Evolutionary conservation across 129 eudicot genomes (phyloP).

Genomic region (Lactuca saligna): DNA sequence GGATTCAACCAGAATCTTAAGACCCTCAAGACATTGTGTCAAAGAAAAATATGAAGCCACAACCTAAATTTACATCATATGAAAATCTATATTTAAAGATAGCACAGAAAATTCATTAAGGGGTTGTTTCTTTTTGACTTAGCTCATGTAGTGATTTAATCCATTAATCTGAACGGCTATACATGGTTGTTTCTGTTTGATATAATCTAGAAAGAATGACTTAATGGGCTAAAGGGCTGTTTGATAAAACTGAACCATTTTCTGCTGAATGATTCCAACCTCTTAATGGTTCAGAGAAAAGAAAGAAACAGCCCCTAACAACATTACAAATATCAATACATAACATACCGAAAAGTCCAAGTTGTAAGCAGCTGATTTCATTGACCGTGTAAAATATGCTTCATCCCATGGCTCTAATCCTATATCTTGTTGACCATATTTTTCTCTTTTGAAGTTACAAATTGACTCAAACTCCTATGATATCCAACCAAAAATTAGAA

Average conservation of each 20-base stretch:
- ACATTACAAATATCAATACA: constrained; percentile 3
- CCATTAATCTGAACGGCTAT: too few relatives aligned
- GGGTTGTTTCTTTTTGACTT: background rate
- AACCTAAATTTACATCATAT: constrained; percentile 43
- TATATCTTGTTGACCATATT: constrained; percentile 38
- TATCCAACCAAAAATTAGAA: constrained; percentile 1
- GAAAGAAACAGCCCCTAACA: background rate
- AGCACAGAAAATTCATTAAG: constrained; percentile 12
- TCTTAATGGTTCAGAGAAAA: too few relatives aligned
- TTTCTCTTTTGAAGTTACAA: constrained; percentile 56
- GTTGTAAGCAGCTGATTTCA: constrained; percentile 67
- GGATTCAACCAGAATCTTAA: constrained; percentile 74
- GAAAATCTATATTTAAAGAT: background rate
- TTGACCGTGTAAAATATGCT: constrained; percentile 66
- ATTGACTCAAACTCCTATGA: constrained; percentile 71
- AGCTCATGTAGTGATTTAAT: too few relatives aligned
- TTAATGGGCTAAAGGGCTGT: too few relatives aligned
- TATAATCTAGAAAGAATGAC: too few relatives aligned
- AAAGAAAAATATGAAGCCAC: constrained; percentile 78
- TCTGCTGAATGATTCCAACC: too few relatives aligned
- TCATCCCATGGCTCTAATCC: constrained; percentile 97
- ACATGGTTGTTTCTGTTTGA: too few relatives aligned
- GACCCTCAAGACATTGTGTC: constrained; percentile 82
- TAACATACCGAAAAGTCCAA: constrained; percentile 63
- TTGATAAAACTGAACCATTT: too few relatives aligned